These are phyloP conservation scores for Acanthochlamys bracteata DNA, from an alignment of 106 monocot species.

Conservation along the genomic window DNA sequence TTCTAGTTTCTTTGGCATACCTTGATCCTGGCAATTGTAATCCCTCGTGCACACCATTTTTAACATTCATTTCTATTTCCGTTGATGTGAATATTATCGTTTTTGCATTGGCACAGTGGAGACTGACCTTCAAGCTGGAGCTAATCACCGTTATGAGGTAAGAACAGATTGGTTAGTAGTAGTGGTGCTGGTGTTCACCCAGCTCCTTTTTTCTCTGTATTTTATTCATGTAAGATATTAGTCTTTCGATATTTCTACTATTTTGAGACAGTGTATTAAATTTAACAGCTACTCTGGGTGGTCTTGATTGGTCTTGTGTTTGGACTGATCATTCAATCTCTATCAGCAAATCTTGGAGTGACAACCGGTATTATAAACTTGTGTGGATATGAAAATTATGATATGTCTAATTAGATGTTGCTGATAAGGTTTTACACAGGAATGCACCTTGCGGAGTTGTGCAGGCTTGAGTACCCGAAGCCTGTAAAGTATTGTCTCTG, in stretches of 20 bases:
- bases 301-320: slow-evolving; percentile 56
- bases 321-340: slow-evolving; percentile 69
- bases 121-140: slow-evolving; percentile 69
- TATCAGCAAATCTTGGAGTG: slow-evolving; percentile 80
- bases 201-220: too few species aligned
- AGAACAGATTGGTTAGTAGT: too few species aligned
- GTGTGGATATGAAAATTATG: background rate
- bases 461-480: slow-evolving; percentile 55
- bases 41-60: background rate
- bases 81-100: background rate
- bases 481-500: slow-evolving; percentile 39
- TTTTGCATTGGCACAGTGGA: slow-evolving; percentile 43
- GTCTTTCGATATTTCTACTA: background rate
- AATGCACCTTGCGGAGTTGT: slow-evolving; percentile 64
- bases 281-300: slow-evolving; percentile 63
- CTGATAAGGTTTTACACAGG: slow-evolving; percentile 20
- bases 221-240: too few species aligned
- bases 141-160: slow-evolving; percentile 62
- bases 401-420: background rate
- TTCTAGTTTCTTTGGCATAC: slow-evolving; percentile 78
- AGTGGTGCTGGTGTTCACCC: too few species aligned
- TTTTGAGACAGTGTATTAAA: background rate
- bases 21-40: slow-evolving; percentile 82
- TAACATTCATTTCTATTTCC: too few species aligned
- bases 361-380: slow-evolving; percentile 79